phyloP scores from a whole-genome alignment of 2,329 filamentous ascomycete genomes.

The Cladobotryum protrusum region DNA sequence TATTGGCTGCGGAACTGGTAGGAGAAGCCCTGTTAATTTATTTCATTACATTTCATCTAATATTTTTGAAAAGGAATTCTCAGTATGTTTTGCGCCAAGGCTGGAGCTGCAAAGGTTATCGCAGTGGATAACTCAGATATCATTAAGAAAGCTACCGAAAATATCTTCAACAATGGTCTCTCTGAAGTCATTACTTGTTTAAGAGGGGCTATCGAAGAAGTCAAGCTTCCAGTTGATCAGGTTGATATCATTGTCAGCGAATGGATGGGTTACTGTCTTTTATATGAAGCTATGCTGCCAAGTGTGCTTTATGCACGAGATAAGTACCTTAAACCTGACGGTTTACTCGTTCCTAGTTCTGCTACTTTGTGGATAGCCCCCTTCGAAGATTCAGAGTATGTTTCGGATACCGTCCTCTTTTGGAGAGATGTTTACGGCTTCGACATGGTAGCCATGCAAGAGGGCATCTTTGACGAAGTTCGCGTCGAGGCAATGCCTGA shows the following conservation, averaged over 20 bases:
- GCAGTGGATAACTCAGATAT: slow-evolving; percentile 92
- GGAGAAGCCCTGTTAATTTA: slow-evolving; percentile 14
- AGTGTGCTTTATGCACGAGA: slow-evolving; percentile 86
- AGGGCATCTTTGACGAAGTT: slow-evolving; percentile 74
- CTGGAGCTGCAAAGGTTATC: slow-evolving; percentile 78
- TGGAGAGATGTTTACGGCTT: slow-evolving; percentile 95
- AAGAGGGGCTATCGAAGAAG: slow-evolving; percentile 82
- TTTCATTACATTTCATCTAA: not conserved
- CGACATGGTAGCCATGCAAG: slow-evolving; percentile 86
- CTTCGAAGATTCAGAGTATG: slow-evolving; percentile 68
- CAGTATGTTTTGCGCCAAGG: slow-evolving; percentile 90
- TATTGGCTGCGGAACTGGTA: slow-evolving; percentile 74
- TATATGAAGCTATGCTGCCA: slow-evolving; percentile 95
- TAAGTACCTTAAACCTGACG: slow-evolving; percentile 71
- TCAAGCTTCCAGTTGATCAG: slow-evolving; percentile 66
- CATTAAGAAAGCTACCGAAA: slow-evolving; percentile 78
- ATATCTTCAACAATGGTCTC: slow-evolving; percentile 75
- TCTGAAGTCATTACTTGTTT: slow-evolving; percentile 69
- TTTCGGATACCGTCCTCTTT: slow-evolving; percentile 72
- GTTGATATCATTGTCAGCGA: slow-evolving; percentile 95
- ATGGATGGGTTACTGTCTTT: slow-evolving; percentile 94
- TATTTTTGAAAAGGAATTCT: slow-evolving; percentile 57
- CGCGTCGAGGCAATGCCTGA: slow-evolving; percentile 66
- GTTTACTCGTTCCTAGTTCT: slow-evolving; percentile 81
- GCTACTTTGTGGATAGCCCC: slow-evolving; percentile 79